Conservation (phyloP, 768 basidiomycete genomes). For the Auriscalpium orientale region DNA sequence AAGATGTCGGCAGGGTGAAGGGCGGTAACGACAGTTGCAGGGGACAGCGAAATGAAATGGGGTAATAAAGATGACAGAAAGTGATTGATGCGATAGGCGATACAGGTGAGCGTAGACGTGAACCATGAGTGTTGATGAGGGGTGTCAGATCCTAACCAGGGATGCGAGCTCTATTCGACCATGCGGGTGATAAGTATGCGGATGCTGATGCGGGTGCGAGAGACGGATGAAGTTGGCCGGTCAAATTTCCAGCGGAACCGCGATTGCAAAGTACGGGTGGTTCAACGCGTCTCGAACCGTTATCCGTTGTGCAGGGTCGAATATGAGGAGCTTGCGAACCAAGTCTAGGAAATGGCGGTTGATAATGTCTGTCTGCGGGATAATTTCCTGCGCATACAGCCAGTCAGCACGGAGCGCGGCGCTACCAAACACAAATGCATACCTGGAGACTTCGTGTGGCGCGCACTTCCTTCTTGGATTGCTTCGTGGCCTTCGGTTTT, state of each 20-base stretch:
- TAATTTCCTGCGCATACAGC: conserved; percentile 57
- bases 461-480: conserved; percentile 91
- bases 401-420: too few species aligned
- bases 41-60: neutral
- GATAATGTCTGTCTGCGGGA: conserved; percentile 63
- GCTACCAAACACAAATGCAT: conserved; percentile 18
- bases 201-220: conserved; percentile 2
- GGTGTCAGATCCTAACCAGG: conserved; percentile 7
- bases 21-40: too few species aligned
- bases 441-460: conserved; percentile 75
- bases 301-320: conserved; percentile 85
- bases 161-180: conserved; percentile 9
- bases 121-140: neutral
- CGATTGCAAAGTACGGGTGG: conserved; percentile 78
- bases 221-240: conserved; percentile 3
- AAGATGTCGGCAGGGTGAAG: too few species aligned
- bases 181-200: neutral
- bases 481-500: conserved; percentile 75
- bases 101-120: neutral
- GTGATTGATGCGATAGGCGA: neutral
- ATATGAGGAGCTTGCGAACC: conserved; percentile 78
- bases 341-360: conserved; percentile 84
- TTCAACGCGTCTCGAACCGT: conserved; percentile 81
- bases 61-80: neutral
- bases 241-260: conserved; percentile 63